Base-by-base conservation (phyloP, 371 early-diverging fungal species). In the Mortierella polycephala region DNA sequence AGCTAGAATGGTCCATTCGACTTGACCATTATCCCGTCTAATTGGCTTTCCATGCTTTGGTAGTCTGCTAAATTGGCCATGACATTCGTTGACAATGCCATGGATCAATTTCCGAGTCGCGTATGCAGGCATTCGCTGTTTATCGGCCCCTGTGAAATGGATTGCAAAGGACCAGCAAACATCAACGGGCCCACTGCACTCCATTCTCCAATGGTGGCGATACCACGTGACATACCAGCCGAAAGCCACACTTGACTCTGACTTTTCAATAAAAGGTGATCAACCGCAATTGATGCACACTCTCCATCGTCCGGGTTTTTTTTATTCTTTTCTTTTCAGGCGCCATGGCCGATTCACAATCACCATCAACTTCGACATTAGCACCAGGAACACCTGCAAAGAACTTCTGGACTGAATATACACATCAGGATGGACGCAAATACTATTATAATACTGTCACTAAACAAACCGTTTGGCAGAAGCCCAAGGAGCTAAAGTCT, bases 401-500 rank as follows among this genome's bases (percentile, higher is more conserved):
- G 42, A 55, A 49, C 44, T 69, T 63, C 30, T 97, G 98, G 98
- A 90, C 85, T 16, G 92, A 92, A 65, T 91, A 92, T 74, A 87
- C 85, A 21, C 90, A 91, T 54, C 85, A 91, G 30, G 95, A 96
- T 83, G 96, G 96, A 16, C 86, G 91, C 56, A 86, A 85, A 37
- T 96, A 97, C 83, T 97, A 94, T 84, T 95, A 85, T 85, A 95
- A 98, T 74, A 84, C 86, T 30, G 70, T 82, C 13, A 96, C 97
- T 16, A 89, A 91, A 70, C 86, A 88, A 71, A 96, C 92, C 61
- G 89, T 90, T 7, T 98, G 98, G 98, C 96, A 97, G 68, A 97
- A 96, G 81, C 98, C 98, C 16, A 93, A 94, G 63, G 97, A 94
- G 67, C 87, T 97, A 13, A 92, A 95, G 80, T 91, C 95, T 5